A percentile compares a stretch with the other conserved stretches of the same genome.
Evolutionary conservation across 2,329 filamentous ascomycete species (phyloP).

Genomic region (Aspergillus sp.): DNA sequence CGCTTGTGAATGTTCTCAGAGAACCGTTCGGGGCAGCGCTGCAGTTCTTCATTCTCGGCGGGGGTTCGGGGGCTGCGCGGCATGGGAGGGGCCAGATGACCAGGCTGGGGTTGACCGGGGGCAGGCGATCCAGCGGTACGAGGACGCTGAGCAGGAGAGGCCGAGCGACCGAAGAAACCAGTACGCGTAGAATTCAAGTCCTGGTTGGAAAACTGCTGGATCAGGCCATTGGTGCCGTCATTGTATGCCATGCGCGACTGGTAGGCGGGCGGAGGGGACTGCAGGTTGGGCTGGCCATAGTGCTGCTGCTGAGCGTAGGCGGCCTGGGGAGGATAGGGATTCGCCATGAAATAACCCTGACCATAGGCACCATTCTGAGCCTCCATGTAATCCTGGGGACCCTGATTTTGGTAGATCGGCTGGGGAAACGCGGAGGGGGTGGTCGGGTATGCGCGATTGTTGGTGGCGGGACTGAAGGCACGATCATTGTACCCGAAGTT

Average conservation of each 20-base stretch:
- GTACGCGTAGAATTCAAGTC: constrained; percentile 75
- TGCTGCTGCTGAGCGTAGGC: constrained; percentile 50
- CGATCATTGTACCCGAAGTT: constrained; percentile 58
- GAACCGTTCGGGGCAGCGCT: constrained; percentile 78
- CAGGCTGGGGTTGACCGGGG: constrained; percentile 55
- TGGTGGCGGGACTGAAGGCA: constrained; percentile 58
- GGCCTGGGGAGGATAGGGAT: constrained; percentile 56
- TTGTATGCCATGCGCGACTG: constrained; percentile 52
- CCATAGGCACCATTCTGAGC: constrained; percentile 41
- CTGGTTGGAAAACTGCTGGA: constrained; percentile 96
- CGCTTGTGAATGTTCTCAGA: constrained; percentile 80
- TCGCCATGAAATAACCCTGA: constrained; percentile 61
- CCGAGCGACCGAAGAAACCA: constrained; percentile 66
- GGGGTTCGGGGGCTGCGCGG: constrained; percentile 55
- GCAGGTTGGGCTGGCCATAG: constrained; percentile 53
- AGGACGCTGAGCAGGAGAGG: constrained; percentile 72
- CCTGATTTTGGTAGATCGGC: constrained; percentile 67
- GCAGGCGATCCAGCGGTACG: constrained; percentile 70
- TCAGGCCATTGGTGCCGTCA: constrained; percentile 85
- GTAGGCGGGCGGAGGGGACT: constrained; percentile 56
- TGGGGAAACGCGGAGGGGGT: constrained; percentile 96
- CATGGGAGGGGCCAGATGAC: constrained; percentile 68
- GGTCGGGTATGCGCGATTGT: constrained; percentile 73
- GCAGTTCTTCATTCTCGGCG: constrained; percentile 67
- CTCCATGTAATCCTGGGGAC: constrained; percentile 61